Evolutionary conservation across 352 stramenopile species (phyloP).

Genomic region (Phytophthora multivora): DNA sequence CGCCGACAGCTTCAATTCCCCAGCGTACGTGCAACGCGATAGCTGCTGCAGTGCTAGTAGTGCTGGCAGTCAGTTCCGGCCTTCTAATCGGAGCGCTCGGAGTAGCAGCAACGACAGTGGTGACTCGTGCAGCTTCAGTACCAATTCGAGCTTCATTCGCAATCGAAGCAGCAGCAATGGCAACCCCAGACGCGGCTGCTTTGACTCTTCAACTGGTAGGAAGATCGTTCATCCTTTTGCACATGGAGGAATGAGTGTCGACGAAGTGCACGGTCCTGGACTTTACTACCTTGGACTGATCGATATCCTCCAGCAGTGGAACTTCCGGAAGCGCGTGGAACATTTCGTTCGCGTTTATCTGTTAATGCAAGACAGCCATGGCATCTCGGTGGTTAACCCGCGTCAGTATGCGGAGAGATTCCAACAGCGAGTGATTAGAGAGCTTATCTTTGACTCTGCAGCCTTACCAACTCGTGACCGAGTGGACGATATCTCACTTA

Average conservation of each 20-base stretch:
- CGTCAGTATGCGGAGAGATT: constrained; percentile 79
- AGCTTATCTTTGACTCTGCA: constrained; percentile 72
- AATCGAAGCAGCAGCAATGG: constrained; percentile 36
- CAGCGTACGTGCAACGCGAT: constrained; percentile 27
- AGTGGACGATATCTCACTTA: constrained; percentile 38
- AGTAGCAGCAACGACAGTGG: constrained; percentile 34
- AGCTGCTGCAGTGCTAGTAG: constrained; percentile 27
- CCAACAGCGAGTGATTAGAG: constrained; percentile 72
- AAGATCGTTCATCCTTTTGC: constrained; percentile 59
- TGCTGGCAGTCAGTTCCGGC: constrained; percentile 19
- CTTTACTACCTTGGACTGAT: constrained; percentile 96
- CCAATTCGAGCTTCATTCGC: constrained; percentile 33
- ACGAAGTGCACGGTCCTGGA: constrained; percentile 90
- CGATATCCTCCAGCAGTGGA: constrained; percentile 96
- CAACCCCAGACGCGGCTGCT: constrained; percentile 18
- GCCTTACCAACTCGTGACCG: constrained; percentile 24
- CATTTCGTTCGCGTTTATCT: constrained; percentile 80
- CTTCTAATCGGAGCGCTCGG: constrained; percentile 20
- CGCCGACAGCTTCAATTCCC: constrained; percentile 48
- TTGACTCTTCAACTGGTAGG: constrained; percentile 35
- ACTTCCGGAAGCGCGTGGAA: constrained; percentile 91
- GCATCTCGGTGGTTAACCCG: constrained; percentile 77
- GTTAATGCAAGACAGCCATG: constrained; percentile 68
- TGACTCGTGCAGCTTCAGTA: constrained; percentile 24
- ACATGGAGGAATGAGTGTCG: constrained; percentile 67